Evolutionary conservation across 106 monocot genomes (phyloP).

Genomic region (Dioscorea zingiberensis): DNA sequence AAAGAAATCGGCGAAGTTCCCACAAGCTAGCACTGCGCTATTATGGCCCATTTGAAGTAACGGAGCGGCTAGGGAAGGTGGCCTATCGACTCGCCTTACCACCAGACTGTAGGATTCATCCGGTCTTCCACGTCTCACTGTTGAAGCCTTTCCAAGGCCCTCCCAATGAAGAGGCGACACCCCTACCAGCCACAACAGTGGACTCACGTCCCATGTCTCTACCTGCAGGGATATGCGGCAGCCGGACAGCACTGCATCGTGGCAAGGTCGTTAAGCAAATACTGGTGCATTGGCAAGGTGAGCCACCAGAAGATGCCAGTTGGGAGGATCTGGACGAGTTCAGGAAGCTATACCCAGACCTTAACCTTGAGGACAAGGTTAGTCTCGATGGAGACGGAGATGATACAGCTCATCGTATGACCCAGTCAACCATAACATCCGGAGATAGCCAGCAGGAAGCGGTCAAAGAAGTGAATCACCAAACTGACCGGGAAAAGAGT

Average conservation of each 20-base stretch:
- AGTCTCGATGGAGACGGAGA: not conserved
- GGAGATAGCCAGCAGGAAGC: no score
- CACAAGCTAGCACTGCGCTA: not conserved
- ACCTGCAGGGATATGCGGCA: not conserved
- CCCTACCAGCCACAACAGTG: not conserved
- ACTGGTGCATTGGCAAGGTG: not conserved
- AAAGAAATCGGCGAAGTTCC: not conserved
- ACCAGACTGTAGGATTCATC: not conserved
- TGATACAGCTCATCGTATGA: no score
- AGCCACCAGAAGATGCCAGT: not conserved
- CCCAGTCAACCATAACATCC: no score
- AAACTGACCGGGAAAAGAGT: no score
- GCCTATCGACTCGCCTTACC: conserved; percentile 4
- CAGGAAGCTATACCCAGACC: not conserved
- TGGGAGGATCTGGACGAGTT: not conserved
- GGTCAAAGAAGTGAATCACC: no score
- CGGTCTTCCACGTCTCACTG: conserved; percentile 4
- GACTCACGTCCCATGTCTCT: not conserved
- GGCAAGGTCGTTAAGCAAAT: not conserved
- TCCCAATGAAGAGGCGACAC: not conserved
- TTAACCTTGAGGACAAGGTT: conserved; percentile 11
- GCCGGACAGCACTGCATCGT: not conserved
- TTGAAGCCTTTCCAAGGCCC: not conserved
- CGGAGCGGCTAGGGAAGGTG: not conserved
- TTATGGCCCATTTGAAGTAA: conserved; percentile 2